Conservation (phyloP, 2,329 filamentous ascomycete species). For the Trichophyton simii region DNA sequence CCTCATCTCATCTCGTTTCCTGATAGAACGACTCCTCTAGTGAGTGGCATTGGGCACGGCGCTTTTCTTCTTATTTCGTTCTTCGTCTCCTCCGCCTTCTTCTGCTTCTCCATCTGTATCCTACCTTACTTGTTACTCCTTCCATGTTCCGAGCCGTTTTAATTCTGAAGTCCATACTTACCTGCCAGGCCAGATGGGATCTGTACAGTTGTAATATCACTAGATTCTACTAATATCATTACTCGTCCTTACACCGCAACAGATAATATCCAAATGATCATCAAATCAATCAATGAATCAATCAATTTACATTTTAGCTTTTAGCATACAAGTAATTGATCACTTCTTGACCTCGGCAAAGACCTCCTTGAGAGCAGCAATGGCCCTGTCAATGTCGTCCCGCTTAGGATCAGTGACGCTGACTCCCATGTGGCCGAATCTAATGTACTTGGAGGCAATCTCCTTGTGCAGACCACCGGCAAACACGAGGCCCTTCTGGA, state of each 20-base stretch:
- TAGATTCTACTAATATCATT: not conserved
- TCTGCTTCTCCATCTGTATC: not conserved
- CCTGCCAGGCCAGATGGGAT: not conserved
- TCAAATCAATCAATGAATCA: not conserved
- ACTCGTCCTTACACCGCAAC: not conserved
- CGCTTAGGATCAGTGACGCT: slow-evolving; percentile 70
- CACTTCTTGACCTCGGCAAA: slow-evolving; percentile 61
- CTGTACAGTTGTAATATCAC: slow-evolving; percentile 2
- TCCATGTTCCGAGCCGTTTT: too few species aligned
- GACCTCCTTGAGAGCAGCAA: slow-evolving; percentile 62
- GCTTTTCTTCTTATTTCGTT: not conserved
- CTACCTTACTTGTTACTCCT: not conserved
- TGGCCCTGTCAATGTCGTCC: slow-evolving; percentile 70
- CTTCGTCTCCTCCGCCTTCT: not conserved
- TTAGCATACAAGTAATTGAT: not conserved
- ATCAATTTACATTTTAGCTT: not conserved
- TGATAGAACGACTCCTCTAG: not conserved
- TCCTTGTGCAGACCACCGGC: slow-evolving; percentile 94
- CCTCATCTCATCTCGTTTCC: not conserved
- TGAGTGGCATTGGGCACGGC: not conserved
- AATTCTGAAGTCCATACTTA: too few species aligned
- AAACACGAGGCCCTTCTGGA: slow-evolving; percentile 83
- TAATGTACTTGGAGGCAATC: slow-evolving; percentile 83
- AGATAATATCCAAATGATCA: not conserved
- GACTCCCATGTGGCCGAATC: slow-evolving; percentile 96